Evolutionary conservation across 1,284 basidiomycete species (phyloP), one percentile per base, ranked within the genome.

Genomic region (Ceratobasidium papillatum): DNA sequence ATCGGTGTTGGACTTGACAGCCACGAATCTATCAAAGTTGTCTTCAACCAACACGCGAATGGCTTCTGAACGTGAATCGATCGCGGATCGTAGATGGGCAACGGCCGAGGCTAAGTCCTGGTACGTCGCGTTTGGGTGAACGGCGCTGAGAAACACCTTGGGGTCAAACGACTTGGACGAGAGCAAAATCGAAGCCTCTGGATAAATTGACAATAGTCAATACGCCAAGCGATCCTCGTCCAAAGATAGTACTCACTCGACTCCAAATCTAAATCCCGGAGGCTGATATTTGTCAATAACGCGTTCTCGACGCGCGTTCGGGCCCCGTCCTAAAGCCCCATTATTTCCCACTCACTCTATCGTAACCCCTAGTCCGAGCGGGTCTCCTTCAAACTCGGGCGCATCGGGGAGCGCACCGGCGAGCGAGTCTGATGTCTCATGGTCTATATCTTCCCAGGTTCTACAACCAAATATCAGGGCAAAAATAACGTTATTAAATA

Each of bases 1-100:
- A 83, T 98, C 97, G 11, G 94, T 97, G 12, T 94, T 94, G 17
- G 95, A 94, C 80, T 99, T 99, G 76, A 99, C 97, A 3, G 95
- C 94, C 12, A 99, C 97, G 80, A 99, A 99, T 30, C 95, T 87
- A 84, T 99, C 96, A 84, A 99, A 99, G 83, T 99, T 98, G 80
- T 98, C 95, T 82, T 99, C 95, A 27, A 99, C 98, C 52, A 99
- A 87, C 30, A 98, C 90, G 65, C 96, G 88, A 76, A 99, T 92
- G 30, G 96, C 97, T 79, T 97, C 95, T 1, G 94, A 96, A 41
- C 96, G 89, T 2, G 91, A 88, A 79, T 98, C 96, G 76, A 98
- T 90, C 19, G 93, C 91, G 25, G 88, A 83, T 75, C 90, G 88
- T 5, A 96, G 86, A 76, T 90, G 87, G 0, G 86, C 81, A 43